Evolutionary conservation across 805 yeast genomes (phyloP).

Genomic region (Yarrowia hollandica): DNA sequence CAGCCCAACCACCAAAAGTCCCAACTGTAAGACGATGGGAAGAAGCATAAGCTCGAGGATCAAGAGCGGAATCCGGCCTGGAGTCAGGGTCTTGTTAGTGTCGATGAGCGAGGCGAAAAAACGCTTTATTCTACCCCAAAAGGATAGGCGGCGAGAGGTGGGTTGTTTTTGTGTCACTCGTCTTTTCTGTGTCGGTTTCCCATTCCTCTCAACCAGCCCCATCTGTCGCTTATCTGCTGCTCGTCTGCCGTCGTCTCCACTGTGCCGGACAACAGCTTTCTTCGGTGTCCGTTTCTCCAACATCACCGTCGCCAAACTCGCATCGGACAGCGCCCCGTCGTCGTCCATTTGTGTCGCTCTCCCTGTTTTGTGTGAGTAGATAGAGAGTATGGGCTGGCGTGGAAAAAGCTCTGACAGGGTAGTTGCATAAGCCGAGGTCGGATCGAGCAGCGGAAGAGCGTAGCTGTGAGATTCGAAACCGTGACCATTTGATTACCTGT

Average conservation of each 20-base stretch:
- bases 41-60: slow-evolving; percentile 15
- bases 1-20: slow-evolving; percentile 3
- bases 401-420: slow-evolving; percentile 7
- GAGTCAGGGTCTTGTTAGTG: background rate
- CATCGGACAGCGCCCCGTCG: background rate
- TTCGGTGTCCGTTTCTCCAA: background rate
- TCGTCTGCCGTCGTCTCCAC: background rate
- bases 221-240: no score
- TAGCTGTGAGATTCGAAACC: no score
- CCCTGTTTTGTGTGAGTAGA: background rate
- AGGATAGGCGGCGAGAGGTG: no score
- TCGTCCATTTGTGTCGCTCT: background rate
- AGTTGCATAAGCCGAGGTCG: slow-evolving; percentile 17
- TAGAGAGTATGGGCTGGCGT: background rate
- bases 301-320: background rate
- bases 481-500: no score
- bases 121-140: background rate
- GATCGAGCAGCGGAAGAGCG: no score
- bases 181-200: background rate
- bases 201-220: background rate
- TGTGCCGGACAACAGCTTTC: background rate
- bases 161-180: background rate
- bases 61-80: background rate
- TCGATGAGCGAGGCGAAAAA: background rate
- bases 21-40: slow-evolving; percentile 15